Evolutionary conservation across 192 early-diverging fungal species (phyloP), one percentile per base, ranked within the genome.

Genomic region (Funneliformis mosseae): DNA sequence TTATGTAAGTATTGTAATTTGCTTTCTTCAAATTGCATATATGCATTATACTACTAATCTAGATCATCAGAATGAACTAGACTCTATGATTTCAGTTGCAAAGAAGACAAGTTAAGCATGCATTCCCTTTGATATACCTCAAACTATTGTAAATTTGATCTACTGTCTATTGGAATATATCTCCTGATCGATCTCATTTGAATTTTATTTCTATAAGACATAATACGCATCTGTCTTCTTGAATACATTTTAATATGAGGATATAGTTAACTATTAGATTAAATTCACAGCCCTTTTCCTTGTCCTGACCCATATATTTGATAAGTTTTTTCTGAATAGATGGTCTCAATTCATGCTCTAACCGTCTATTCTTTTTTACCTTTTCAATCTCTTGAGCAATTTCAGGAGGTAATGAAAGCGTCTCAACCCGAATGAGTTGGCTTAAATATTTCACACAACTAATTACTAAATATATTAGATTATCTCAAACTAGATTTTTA

Each of bases 371-470:
- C 18, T 78, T 78, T 78, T 23, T 66, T 48, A 8, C 62, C 1
- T 78, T 25, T 9, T 23, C 48, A 61, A 61, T 42, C 42, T 76
- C 55, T n/a, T n/a, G n/a, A n/a, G n/a, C n/a, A n/a, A n/a, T n/a
- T n/a, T n/a, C n/a, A 61, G 74, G 33, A 75, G 74, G 74, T 76
- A 76, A 76, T 61, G 33, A 55, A 16, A 50, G 55, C 0, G 14
- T 38, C 23, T 76, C 55, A 67, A 78, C 11, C 42, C 23, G 25
- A 45, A 78, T 66, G 41, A 67, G 62, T 45, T 78, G 76, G 41
- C 41, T 78, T 38, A 78, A 64, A 78, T 78, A 78, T 78, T 67
- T 10, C 18, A 78, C 43, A 78, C 63, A n/a, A 78, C 43, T 42
- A 66, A 78, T 23, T 78, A 43, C 62, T 0, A 77, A 18, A 77